phyloP scores from a whole-genome alignment of 176 grass and related monocot species.

The Tillandsia leiboldiana region DNA sequence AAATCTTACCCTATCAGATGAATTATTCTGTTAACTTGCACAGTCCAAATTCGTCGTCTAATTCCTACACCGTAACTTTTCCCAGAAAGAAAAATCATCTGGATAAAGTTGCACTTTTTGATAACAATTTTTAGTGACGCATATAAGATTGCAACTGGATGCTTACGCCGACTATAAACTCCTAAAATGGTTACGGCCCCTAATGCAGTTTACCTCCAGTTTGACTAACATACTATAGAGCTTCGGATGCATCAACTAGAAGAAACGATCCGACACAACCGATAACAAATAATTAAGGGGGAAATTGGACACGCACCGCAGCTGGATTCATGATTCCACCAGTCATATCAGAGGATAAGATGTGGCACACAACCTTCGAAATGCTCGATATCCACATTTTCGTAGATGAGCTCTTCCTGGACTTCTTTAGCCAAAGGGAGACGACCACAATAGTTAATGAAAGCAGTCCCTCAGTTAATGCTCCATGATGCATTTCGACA shows the following conservation, averaged over 20 bases:
- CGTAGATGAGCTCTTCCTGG: conserved; percentile 5
- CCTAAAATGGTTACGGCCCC: too few species aligned
- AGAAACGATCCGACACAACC: not conserved
- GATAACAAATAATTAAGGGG: too few species aligned
- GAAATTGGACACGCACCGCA: conserved; percentile 6
- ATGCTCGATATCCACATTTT: conserved; percentile 18
- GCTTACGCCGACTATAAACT: too few species aligned
- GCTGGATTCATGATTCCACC: conserved; percentile 24
- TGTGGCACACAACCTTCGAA: conserved; percentile 8
- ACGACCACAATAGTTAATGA: not conserved
- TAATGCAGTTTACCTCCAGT: too few species aligned
- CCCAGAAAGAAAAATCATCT: too few species aligned
- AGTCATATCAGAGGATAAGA: conserved; percentile 11
- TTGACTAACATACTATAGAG: too few species aligned
- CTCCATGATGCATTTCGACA: conserved; percentile 10
- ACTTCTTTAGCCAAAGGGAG: conserved; percentile 13
- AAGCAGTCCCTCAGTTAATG: conserved; percentile 20
- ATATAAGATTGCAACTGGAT: too few species aligned
- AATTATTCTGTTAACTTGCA: not conserved
- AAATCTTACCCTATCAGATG: too few species aligned
- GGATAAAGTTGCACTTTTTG: too few species aligned
- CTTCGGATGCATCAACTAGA: not conserved
- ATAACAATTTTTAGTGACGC: too few species aligned
- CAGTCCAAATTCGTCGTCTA: too few species aligned
- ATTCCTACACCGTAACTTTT: too few species aligned